phyloP scores from a whole-genome alignment of 2,329 filamentous ascomycete species.

The Neophaeococcomyces aloes region DNA sequence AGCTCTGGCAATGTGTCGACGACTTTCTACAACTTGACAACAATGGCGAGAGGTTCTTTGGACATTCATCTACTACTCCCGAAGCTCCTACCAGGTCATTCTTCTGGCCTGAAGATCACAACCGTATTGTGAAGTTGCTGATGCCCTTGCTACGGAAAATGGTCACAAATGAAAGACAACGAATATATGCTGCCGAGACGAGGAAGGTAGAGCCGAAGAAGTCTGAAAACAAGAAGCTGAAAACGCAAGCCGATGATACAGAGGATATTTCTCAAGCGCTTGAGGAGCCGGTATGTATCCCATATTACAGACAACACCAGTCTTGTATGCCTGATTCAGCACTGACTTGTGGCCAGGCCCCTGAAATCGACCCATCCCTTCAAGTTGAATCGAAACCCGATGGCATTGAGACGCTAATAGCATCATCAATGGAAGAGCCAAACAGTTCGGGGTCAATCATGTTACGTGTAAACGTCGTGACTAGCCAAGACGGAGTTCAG shows the following conservation, averaged over 20 bases:
- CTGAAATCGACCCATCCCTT: conserved; percentile 14
- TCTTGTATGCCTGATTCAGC: not conserved
- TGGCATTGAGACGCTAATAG: not conserved
- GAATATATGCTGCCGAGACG: conserved; percentile 47
- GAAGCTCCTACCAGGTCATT: conserved; percentile 36
- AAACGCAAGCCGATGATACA: not conserved
- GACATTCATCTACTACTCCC: conserved; percentile 23
- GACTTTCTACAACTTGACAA: conserved; percentile 43
- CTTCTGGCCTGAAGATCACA: conserved; percentile 45
- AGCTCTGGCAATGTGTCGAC: conserved; percentile 46
- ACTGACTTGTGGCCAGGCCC: conserved; percentile 1
- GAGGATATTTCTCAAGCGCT: conserved; percentile 1
- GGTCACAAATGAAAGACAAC: conserved; percentile 51
- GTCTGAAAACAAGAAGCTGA: conserved; percentile 1
- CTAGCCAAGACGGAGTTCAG: conserved; percentile 14
- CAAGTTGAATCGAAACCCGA: conserved; percentile 4
- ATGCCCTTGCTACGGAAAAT: conserved; percentile 47
- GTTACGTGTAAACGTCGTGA: conserved; percentile 20
- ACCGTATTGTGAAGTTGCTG: conserved; percentile 47
- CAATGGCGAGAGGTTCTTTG: conserved; percentile 43
- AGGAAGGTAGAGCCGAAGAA: conserved; percentile 35
- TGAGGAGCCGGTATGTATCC: conserved; percentile 7
- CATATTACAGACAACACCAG: too few species aligned
- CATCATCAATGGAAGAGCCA: not conserved
- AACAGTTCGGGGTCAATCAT: conserved; percentile 8